Evolutionary conservation across 108 stramenopile species (phyloP).

Genomic region (Fragilaria radians): DNA sequence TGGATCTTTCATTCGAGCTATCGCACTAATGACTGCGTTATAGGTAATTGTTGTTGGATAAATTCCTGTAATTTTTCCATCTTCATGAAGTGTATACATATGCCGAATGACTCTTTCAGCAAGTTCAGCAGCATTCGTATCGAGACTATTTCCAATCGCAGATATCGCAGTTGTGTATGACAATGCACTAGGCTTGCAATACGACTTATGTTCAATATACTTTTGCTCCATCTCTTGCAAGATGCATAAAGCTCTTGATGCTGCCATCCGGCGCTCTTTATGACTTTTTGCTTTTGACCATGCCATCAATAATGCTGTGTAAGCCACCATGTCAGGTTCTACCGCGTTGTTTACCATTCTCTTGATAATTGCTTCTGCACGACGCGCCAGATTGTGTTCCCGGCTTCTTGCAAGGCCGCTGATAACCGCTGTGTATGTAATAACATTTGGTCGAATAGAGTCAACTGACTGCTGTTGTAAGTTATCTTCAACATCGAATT

Average conservation of each 20-base stretch:
- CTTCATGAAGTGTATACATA: slow-evolving; percentile 31
- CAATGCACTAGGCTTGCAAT: slow-evolving; percentile 32
- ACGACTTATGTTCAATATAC: slow-evolving; percentile 12
- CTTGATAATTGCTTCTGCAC: slow-evolving; percentile 40
- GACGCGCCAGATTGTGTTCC: slow-evolving; percentile 19
- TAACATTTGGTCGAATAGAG: slow-evolving; percentile 27
- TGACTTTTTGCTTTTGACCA: slow-evolving; percentile 34
- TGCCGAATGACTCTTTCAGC: slow-evolving; percentile 29
- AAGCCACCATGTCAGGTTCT: slow-evolving; percentile 42
- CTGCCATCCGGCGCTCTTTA: slow-evolving; percentile 24
- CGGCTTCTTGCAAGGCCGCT: slow-evolving; percentile 31
- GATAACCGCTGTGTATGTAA: slow-evolving; percentile 43
- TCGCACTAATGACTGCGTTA: slow-evolving; percentile 58
- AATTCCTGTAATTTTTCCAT: slow-evolving; percentile 12
- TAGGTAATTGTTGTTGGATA: slow-evolving; percentile 40
- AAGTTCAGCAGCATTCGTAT: slow-evolving; percentile 19
- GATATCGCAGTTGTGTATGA: slow-evolving; percentile 33
- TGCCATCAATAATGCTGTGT: slow-evolving; percentile 36
- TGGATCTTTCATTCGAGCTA: slow-evolving; percentile 27
- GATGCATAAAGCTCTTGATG: slow-evolving; percentile 20
- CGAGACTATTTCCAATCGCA: slow-evolving; percentile 38
- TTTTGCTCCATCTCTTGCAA: slow-evolving; percentile 31
- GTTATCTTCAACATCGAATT: background rate
- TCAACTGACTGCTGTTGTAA: slow-evolving; percentile 2
- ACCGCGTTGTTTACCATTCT: slow-evolving; percentile 52